phyloP scores from a whole-genome alignment of 2,329 filamentous ascomycete species.

The Monilinia polystroma region DNA sequence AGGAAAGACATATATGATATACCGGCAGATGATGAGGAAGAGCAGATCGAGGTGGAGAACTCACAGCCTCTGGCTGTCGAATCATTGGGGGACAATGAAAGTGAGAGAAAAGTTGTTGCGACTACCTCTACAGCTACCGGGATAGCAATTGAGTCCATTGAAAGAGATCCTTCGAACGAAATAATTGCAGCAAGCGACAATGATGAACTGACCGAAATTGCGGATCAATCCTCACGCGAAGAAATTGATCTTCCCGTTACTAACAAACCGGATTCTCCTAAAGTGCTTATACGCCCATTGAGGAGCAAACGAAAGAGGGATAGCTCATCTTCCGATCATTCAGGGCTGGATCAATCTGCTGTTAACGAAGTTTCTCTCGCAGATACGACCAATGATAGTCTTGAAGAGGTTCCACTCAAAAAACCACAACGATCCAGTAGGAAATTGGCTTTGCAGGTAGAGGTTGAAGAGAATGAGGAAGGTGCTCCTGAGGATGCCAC shows the following conservation, averaged over 20 bases:
- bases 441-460: constrained; percentile 2
- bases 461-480: background rate
- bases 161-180: background rate
- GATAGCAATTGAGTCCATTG: constrained; percentile 11
- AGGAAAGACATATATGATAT: constrained; percentile 34
- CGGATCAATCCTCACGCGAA: background rate
- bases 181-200: background rate
- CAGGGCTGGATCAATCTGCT: background rate
- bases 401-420: background rate
- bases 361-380: background rate
- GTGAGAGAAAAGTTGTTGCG: background rate
- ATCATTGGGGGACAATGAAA: background rate
- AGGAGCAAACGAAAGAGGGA: constrained; percentile 34
- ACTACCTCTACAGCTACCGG: background rate
- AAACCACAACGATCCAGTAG: constrained; percentile 10
- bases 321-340: constrained; percentile 17
- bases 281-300: constrained; percentile 18
- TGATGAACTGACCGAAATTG: background rate
- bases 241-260: background rate
- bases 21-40: constrained; percentile 27
- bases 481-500: constrained; percentile 1
- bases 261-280: background rate
- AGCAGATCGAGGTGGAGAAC: background rate
- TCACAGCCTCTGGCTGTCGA: background rate
- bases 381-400: background rate